Evolutionary conservation across 192 early-diverging fungal genomes (phyloP), one percentile per base, ranked within the genome.

Genomic region (Backusella liffmaniae): DNA sequence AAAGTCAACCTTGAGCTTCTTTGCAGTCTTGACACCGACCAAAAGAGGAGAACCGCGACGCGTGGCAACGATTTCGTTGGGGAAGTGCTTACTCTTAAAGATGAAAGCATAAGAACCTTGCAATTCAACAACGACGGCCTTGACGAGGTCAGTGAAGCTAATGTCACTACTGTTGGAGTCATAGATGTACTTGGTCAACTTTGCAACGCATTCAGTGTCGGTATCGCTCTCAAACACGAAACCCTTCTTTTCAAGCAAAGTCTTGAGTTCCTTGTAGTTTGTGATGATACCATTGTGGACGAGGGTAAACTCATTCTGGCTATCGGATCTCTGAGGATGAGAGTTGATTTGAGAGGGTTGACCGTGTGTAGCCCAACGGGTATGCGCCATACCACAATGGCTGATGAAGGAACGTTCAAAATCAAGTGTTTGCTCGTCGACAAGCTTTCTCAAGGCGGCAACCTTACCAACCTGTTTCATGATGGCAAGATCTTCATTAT

Each of bases 251-350:
- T 93, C 90, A 46, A 99, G 88, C 34, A 99, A 91, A 3, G 92
- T 91, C 82, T 94, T 91, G 77, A 99, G 86, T 86, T 99, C 97
- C 88, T 97, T 97, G 91, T 97, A 99, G 93, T 99, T 99, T 80
- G 97, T 99, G 81, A 99, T 98, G 87, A 99, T 99, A 77, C 98
- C 98, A 81, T 99, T 99, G 87, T 99, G 98, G 41, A 99, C 98
- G 21, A 99, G 92, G 29, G 92, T 90, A 79, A 99, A 99, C 81
- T 97, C 95, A 85, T 91, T 93, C 66, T 88, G 87, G 72, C 86
- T 84, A 88, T 98, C 94, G 32, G 94, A 95, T 66, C 98, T 93
- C 86, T 99, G 98, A 56, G 98, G 98, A 83, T 99, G 98, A 10
- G 92, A 96, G 91, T 99, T 99, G 78, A 91, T 76, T 37, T 92